phyloP scores from a whole-genome alignment of 495 filamentous ascomycete species.

The Penicillium tannophilum region DNA sequence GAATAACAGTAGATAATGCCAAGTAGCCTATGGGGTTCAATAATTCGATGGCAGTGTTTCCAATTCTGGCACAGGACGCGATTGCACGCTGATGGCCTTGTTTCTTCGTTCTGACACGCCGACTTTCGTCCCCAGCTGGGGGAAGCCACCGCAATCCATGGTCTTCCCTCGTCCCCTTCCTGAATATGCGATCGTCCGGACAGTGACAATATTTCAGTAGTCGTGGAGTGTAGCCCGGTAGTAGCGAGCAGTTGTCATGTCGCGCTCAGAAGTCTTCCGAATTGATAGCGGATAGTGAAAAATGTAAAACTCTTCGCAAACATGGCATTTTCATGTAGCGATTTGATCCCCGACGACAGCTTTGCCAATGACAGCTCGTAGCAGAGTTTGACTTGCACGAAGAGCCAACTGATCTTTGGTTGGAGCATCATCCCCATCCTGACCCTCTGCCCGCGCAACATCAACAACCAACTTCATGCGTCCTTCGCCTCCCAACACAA shows the following conservation, averaged over 20 bases:
- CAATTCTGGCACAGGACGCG: neutral
- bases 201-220: neutral
- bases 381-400: conserved; percentile 31
- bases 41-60: neutral
- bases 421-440: conserved; percentile 12
- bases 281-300: neutral
- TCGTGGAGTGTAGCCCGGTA: neutral
- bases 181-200: neutral
- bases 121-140: neutral
- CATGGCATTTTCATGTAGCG: conserved; percentile 17
- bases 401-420: conserved; percentile 14
- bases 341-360: conserved; percentile 28
- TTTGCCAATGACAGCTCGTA: conserved; percentile 32
- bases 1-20: neutral
- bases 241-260: neutral
- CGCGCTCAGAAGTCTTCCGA: neutral
- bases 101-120: neutral
- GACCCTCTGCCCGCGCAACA: conserved; percentile 25
- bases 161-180: no score
- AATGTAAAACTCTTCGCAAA: neutral
- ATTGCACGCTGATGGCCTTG: neutral
- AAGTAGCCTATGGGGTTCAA: neutral
- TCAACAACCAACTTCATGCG: conserved; percentile 53
- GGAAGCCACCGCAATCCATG: neutral
- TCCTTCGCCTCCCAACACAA: conserved; percentile 54